Percentiles rank a stretch among this genome's conserved stretches.
phyloP scores from a whole-genome alignment of 2,329 filamentous ascomycete genomes.

The Kalmusia sp. region DNA sequence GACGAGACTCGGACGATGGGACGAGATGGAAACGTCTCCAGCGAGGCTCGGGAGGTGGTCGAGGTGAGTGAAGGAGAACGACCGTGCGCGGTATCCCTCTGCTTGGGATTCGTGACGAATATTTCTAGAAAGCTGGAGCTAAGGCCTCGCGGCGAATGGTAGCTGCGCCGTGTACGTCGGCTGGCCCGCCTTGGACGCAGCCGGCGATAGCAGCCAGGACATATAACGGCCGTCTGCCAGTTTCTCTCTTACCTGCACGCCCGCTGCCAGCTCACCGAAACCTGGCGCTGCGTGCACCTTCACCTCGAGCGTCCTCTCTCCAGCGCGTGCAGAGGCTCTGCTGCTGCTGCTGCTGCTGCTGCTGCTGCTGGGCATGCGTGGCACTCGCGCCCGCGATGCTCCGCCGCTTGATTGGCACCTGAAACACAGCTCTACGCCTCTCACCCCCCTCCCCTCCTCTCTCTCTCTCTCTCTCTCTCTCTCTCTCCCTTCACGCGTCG shows the following conservation, averaged over 20 bases:
- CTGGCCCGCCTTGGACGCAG: neutral
- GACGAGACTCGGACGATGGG: conserved; percentile 24
- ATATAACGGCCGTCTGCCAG: neutral
- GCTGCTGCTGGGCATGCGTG: conserved; percentile 13
- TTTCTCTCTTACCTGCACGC: neutral
- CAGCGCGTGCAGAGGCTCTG: neutral
- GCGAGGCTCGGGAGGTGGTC: conserved; percentile 6
- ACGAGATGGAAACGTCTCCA: conserved; percentile 14
- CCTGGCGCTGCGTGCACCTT: neutral
- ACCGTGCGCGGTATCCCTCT: conserved; percentile 10
- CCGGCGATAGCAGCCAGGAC: neutral
- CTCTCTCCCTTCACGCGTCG: conserved; percentile 33
- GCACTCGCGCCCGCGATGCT: conserved; percentile 23
- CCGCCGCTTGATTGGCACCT: conserved; percentile 34
- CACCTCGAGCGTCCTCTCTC: neutral
- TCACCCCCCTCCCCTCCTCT: neutral
- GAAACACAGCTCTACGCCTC: conserved; percentile 28
- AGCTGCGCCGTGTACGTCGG: neutral
- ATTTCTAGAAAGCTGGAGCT: conserved; percentile 11
- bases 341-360: neutral
- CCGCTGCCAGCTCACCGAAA: neutral
- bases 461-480: conserved; percentile 21
- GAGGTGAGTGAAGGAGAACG: conserved; percentile 14
- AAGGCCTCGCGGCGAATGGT: conserved; percentile 5
- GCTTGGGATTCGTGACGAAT: conserved; percentile 12